Conservation (phyloP, 352 stramenopile species). For the Phytophthora crassamura region DNA sequence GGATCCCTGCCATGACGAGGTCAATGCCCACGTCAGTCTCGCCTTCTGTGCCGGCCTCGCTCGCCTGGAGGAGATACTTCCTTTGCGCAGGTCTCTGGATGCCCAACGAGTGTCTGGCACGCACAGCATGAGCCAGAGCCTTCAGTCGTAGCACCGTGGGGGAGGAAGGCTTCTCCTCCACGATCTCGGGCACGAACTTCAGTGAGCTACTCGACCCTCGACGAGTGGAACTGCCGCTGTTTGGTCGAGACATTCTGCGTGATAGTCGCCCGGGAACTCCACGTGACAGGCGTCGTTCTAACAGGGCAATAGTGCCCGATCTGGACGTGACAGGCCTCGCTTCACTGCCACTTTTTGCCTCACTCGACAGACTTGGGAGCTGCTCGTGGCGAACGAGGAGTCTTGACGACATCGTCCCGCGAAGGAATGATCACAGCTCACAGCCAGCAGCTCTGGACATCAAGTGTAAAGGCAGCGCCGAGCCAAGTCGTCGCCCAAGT, state of each 20-base stretch:
- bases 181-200: slow-evolving; percentile 17
- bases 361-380: slow-evolving; percentile 7
- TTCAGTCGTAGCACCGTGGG: slow-evolving; percentile 47
- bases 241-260: slow-evolving; percentile 19
- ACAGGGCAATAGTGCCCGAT: slow-evolving; percentile 21
- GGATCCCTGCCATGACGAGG: slow-evolving; percentile 36
- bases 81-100: slow-evolving; percentile 31
- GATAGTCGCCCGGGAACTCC: slow-evolving; percentile 3
- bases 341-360: slow-evolving; percentile 4
- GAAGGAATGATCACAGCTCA: too few species aligned
- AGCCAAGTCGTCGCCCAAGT: too few species aligned
- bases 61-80: slow-evolving; percentile 52
- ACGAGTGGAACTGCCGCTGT: slow-evolving; percentile 10
- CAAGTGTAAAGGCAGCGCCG: too few species aligned
- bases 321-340: slow-evolving; percentile 8
- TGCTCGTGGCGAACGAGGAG: slow-evolving; percentile 5
- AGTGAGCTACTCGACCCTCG: slow-evolving; percentile 18
- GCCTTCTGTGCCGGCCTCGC: slow-evolving; percentile 41
- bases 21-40: slow-evolving; percentile 51
- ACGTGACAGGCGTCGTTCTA: slow-evolving; percentile 21
- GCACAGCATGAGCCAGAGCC: slow-evolving; percentile 60
- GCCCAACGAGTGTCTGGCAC: slow-evolving; percentile 59
- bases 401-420: slow-evolving; percentile 4
- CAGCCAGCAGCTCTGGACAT: too few species aligned
- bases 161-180: slow-evolving; percentile 33